Conservation (phyloP, 345 rosid genomes). For the Gossypium bickii region DNA sequence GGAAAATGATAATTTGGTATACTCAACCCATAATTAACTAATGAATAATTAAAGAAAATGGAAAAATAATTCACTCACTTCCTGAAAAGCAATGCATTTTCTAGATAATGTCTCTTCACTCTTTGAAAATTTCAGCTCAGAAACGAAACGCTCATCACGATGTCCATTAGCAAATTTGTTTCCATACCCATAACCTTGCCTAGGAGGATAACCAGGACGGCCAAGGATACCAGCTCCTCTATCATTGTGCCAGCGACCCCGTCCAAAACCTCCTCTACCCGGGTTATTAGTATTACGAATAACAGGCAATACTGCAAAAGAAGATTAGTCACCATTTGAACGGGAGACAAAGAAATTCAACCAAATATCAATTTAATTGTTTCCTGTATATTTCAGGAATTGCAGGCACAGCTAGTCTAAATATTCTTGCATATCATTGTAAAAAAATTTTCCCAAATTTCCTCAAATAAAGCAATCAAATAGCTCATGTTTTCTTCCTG, state of each 20-base stretch:
- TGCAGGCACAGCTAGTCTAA: neutral
- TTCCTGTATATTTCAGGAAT: neutral
- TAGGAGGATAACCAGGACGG: constrained; percentile 76
- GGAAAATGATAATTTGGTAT: neutral
- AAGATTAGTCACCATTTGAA: neutral
- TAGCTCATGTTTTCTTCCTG: neutral
- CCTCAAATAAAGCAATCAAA: neutral
- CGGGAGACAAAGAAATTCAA: neutral
- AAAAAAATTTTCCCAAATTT: neutral
- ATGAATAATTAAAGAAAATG: neutral
- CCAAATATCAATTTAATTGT: neutral
- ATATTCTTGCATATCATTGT: neutral
- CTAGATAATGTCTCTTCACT: constrained; percentile 89
- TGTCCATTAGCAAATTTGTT: constrained; percentile 61
- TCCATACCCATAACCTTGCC: constrained; percentile 71
- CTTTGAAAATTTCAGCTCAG: constrained; percentile 78
- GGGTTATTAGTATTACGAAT: constrained; percentile 48
- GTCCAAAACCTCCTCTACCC: constrained; percentile 67
- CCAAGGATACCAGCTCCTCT: constrained; percentile 94
- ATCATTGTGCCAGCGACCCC: constrained; percentile 79
- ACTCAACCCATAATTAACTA: neutral
- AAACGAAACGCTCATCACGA: constrained; percentile 87
- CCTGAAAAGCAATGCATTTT: constrained; percentile 75
- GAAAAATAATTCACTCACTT: constrained; percentile 39
- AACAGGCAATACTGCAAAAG: constrained; percentile 62